phyloP scores from a whole-genome alignment of 2,329 filamentous ascomycete species.

The Pseudophaeomoniella oleicola region DNA sequence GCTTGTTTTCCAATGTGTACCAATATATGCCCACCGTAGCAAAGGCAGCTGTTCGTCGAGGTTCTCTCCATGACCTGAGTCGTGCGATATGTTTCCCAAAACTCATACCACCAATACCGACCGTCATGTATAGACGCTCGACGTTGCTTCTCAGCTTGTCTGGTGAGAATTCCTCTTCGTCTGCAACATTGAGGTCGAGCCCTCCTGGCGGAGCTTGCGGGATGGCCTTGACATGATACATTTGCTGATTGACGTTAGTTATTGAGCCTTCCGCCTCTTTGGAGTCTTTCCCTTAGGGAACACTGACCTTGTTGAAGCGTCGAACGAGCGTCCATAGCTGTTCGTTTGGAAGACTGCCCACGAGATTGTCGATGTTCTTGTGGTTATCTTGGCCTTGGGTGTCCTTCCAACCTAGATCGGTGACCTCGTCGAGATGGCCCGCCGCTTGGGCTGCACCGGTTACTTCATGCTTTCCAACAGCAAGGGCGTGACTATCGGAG shows the following conservation, averaged over 20 bases:
- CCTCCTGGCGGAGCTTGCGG: slow-evolving; percentile 45
- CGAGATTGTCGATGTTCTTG: slow-evolving; percentile 43
- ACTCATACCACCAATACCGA: slow-evolving; percentile 51
- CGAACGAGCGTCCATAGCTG: slow-evolving; percentile 58
- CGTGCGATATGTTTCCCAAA: slow-evolving; percentile 61
- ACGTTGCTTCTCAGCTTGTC: slow-evolving; percentile 67
- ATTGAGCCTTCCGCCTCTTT: slow-evolving; percentile 1
- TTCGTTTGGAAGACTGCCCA: slow-evolving; percentile 56
- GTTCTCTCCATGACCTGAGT: slow-evolving; percentile 67
- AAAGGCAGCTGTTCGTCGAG: slow-evolving; percentile 51
- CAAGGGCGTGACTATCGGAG: slow-evolving; percentile 29
- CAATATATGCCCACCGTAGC: slow-evolving; percentile 29
- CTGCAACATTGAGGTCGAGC: slow-evolving; percentile 65
- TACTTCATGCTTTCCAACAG: slow-evolving; percentile 26
- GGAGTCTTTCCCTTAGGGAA: not conserved
- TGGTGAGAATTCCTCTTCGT: slow-evolving; percentile 72
- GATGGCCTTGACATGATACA: slow-evolving; percentile 57
- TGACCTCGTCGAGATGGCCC: slow-evolving; percentile 40
- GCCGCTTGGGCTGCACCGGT: slow-evolving; percentile 32
- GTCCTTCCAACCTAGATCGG: slow-evolving; percentile 57
- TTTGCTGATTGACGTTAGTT: slow-evolving; percentile 34
- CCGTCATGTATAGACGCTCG: slow-evolving; percentile 69
- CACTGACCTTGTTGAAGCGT: slow-evolving; percentile 54
- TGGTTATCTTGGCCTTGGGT: slow-evolving; percentile 22
- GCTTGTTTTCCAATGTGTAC: too few species aligned